phyloP scores from a whole-genome alignment of 2,329 filamentous ascomycete genomes.

The Clarireedia homoeocarpa region DNA sequence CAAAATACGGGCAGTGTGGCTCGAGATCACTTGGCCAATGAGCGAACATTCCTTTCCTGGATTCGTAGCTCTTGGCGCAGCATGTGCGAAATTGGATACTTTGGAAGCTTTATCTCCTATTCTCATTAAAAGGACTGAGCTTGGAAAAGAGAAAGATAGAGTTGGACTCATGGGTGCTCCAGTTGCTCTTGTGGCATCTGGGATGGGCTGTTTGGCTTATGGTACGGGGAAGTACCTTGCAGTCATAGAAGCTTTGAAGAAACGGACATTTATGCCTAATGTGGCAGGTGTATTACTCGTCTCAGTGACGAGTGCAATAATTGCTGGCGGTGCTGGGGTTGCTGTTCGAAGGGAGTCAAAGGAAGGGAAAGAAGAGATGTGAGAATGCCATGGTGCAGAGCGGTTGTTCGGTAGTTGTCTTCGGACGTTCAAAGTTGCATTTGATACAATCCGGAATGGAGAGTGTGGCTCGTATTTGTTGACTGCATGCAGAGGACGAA shows the following conservation, averaged over 20 bases:
- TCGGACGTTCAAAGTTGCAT: too few species aligned
- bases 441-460: too few species aligned
- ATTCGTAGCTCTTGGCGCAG: conserved; percentile 44
- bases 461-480: neutral
- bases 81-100: conserved; percentile 39
- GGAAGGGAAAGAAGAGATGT: neutral
- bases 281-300: neutral
- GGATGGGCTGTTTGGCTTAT: conserved; percentile 39
- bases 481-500: neutral
- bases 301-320: conserved; percentile 3
- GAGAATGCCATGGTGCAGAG: neutral
- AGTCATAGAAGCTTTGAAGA: conserved; percentile 29
- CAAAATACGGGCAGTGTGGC: conserved; percentile 41
- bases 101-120: conserved; percentile 31
- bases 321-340: conserved; percentile 17
- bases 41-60: conserved; percentile 46
- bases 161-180: neutral
- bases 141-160: conserved; percentile 32
- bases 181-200: conserved; percentile 36
- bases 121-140: conserved; percentile 21
- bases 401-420: too few species aligned
- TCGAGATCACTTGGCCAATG: conserved; percentile 42
- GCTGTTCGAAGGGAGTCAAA: conserved; percentile 17
- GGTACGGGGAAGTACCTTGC: conserved; percentile 41
- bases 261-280: neutral